Base-by-base conservation (phyloP, 2,329 filamentous ascomycete genomes). In the Phaeosphaeria sp. region DNA sequence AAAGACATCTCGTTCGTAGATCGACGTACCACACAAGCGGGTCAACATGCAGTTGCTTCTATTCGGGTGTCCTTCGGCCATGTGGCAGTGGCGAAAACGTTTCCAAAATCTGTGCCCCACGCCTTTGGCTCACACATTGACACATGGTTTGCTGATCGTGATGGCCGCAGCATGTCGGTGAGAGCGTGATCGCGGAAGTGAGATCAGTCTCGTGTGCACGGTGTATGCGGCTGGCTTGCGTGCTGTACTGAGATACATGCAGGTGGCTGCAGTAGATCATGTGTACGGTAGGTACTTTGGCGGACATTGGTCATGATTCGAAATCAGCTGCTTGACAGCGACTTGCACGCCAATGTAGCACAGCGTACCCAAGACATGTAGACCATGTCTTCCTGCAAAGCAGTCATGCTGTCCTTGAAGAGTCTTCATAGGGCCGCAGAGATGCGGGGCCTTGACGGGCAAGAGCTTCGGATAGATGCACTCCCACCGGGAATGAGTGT, bases 31-130 rank as follows among this genome's bases (percentile, higher is more conserved):
- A 13, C 15, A 13, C 30, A 36, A 3, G 11, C 15, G 30, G 30
- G 11, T 36, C 51, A 52, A 44, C 24, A 24, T 47, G 52, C 36
- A 47, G 36, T 53, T 40, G 36, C 22, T 3, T 25, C 53, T n/a
- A 39, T 21, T 42, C 40, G 51, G 3, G 54, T 55, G 40, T 51
- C 46, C 54, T 43, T n/a, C 27, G 36, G 48, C 57, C 55, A 52
- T 56, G 52, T 58, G 60, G 52, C 48, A 55, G 47, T 58, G 52
- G 57, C 57, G 50, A 53, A 42, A 17, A 20, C 2, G 17, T 24
- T 15, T 15, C 40, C 24, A 21, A 22, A 6, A 46, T 11, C 6
- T 33, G 30, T 3, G 36, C 44, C 39, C 43, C 49, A 46, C 27
- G 44, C 30, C 30, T 51, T 46, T 49, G 33, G 18, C 21, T n/a